Evolutionary conservation across 2,329 filamentous ascomycete genomes (phyloP), one percentile per base, ranked within the genome.

Genomic region (Samsoniella hepiali): DNA sequence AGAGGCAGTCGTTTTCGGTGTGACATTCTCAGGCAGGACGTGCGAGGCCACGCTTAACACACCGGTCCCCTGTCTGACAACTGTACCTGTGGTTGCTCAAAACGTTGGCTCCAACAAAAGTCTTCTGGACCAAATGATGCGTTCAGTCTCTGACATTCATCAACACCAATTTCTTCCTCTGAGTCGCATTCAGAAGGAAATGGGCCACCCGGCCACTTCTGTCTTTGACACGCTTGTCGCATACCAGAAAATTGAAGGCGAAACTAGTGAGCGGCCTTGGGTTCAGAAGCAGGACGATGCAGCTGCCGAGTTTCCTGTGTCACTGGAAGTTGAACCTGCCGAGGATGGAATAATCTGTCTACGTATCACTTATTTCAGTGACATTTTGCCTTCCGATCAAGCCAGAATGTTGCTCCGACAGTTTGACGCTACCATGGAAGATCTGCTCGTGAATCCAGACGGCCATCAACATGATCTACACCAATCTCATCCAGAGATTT

Each of bases 151-250:
- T 0, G 76, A 79, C 5, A 76, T 93, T 1, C 83, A 89, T 55
- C 87, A 86, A 64, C 80, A 92, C 69, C 91, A 95, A 66, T 88
- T 89, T 68, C 85, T 86, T 0, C 86, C 91, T 0, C 78, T 97
- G 7, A 80, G 83, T 3, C 84, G 86, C 36, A 88, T 96, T 10
- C 91, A 96, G 69, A 86, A 83, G 57, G 89, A 88, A 82, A 81
- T 91, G 22, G 88, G 87, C 0, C 81, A 85, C 64, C 79, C 88
- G 0, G 85, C 88, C 31, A 82, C 84, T 7, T 78, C 83, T 0
- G 79, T 95, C 0, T 97, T 97, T 68, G 93, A 97, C 70, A 94
- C 92, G 0, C 80, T 97, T 1, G 86, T 97, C 64, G 89, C 91
- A 0, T 94, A 93, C 70, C 93, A 97, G 70, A 91, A 90, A 67